These are phyloP conservation scores for Coemansia sp. DNA, from an alignment of 192 early-diverging fungal genomes.

Conservation along the genomic window DNA sequence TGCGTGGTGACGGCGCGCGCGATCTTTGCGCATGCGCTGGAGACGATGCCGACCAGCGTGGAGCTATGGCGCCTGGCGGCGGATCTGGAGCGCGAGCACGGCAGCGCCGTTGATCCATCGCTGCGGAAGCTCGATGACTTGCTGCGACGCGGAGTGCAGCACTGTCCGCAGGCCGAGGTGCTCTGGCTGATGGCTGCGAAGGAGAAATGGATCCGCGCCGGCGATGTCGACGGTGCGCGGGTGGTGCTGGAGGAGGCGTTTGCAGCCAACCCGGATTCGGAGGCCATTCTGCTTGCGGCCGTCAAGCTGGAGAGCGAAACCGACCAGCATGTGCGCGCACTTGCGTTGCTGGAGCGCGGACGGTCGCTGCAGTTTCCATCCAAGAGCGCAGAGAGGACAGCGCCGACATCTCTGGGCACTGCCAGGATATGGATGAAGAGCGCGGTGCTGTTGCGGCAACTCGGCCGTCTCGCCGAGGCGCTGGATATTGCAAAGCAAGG, in stretches of 20 bases:
- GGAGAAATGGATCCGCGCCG: conserved; percentile 80
- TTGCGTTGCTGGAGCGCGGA: conserved; percentile 72
- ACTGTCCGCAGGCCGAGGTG: conserved; percentile 88
- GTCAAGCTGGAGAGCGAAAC: conserved; percentile 95
- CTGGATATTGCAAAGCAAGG: conserved; percentile 67
- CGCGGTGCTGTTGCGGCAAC: conserved; percentile 79
- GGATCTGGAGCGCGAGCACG: conserved; percentile 82
- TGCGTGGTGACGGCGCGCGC: conserved; percentile 80
- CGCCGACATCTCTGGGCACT: conserved; percentile 64
- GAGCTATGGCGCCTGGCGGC: conserved; percentile 87
- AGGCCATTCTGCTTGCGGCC: conserved; percentile 93
- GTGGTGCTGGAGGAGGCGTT: conserved; percentile 84
- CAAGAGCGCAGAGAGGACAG: background rate
- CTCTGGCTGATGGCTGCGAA: conserved; percentile 98
- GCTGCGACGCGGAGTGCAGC: conserved; percentile 79
- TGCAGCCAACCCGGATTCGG: conserved; percentile 85
- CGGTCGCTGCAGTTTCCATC: conserved; percentile 30
- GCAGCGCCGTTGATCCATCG: conserved; percentile 74
- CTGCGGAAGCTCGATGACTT: conserved; percentile 75
- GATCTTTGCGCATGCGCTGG: conserved; percentile 80
- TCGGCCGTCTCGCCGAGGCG: conserved; percentile 66
- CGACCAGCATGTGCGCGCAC: conserved; percentile 74
- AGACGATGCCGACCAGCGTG: conserved; percentile 71
- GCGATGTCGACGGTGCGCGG: conserved; percentile 81
- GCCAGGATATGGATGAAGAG: conserved; percentile 96